Conservation (phyloP, 495 filamentous ascomycete species). For the Penicillium steckii region DNA sequence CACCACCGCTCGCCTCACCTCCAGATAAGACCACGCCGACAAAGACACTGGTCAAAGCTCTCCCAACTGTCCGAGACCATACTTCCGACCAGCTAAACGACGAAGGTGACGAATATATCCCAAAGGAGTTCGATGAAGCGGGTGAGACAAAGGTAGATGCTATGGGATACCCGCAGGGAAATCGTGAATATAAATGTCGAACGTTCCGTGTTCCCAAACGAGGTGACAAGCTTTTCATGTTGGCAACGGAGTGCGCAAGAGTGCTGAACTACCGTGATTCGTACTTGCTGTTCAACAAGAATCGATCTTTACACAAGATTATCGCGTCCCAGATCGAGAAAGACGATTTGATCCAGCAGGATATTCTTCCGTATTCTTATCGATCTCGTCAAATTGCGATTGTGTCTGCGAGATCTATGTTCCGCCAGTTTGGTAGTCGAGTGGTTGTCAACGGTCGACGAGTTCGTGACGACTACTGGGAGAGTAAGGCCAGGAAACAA, state of each 20-base stretch:
- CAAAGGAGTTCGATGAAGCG: conserved; percentile 85
- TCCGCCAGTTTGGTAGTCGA: conserved; percentile 96
- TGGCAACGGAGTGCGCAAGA: conserved; percentile 95
- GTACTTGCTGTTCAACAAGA: conserved; percentile 99
- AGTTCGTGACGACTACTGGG: conserved; percentile 98
- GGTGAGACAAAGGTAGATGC: conserved; percentile 91
- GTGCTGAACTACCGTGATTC: conserved; percentile 96
- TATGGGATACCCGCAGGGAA: conserved; percentile 77
- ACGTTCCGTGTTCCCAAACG: conserved; percentile 91
- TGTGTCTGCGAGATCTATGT: conserved; percentile 98
- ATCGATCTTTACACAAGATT: conserved; percentile 94
- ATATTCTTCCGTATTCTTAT: conserved; percentile 96
- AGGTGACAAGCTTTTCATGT: conserved; percentile 95
- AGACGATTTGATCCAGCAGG: conserved; percentile 91
- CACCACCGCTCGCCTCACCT: conserved; percentile 72
- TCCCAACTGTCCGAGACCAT: conserved; percentile 94
- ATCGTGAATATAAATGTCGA: conserved; percentile 86
- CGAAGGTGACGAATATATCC: conserved; percentile 94
- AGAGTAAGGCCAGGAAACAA: conserved; percentile 93
- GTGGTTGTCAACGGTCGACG: conserved; percentile 86
- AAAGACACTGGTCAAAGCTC: conserved; percentile 85
- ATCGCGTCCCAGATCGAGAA: conserved; percentile 96
- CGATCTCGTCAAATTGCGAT: conserved; percentile 97
- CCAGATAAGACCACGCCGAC: conserved; percentile 83
- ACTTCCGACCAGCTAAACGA: conserved; percentile 93